Conservation (phyloP, 1,139 yeast genomes). For the Magnusiomyces clavatus region DNA sequence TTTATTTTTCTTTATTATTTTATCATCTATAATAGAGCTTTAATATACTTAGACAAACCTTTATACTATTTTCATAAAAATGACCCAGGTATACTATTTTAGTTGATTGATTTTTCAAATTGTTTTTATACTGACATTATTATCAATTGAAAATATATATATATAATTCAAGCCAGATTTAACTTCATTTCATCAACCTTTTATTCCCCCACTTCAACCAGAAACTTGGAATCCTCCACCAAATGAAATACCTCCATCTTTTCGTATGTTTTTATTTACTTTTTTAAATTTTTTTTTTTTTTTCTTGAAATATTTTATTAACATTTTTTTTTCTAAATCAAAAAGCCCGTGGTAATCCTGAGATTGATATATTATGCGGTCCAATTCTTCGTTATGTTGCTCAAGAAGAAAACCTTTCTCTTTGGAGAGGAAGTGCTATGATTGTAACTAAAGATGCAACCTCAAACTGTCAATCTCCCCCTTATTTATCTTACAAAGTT, state of each 20-base stretch:
- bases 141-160: too few relatives aligned
- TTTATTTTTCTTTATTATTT: background rate
- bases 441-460: conserved; percentile 43
- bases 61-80: too few relatives aligned
- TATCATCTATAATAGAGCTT: too few relatives aligned
- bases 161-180: background rate
- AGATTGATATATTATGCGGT: conserved; percentile 58
- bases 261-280: background rate
- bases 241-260: background rate
- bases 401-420: conserved; percentile 42
- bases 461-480: conserved; percentile 14
- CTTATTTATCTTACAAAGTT: conserved; percentile 2
- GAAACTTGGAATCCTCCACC: conserved; percentile 1
- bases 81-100: too few relatives aligned
- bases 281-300: background rate
- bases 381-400: conserved; percentile 67
- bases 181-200: background rate
- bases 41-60: too few relatives aligned
- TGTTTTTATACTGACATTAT: too few relatives aligned
- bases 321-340: background rate
- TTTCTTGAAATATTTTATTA: background rate
- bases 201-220: background rate
- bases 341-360: conserved; percentile 26
- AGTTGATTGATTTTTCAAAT: too few relatives aligned
- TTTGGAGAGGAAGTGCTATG: conserved; percentile 60